phyloP scores from a whole-genome alignment of 331 rosid species.

The Dryas integrifolia region DNA sequence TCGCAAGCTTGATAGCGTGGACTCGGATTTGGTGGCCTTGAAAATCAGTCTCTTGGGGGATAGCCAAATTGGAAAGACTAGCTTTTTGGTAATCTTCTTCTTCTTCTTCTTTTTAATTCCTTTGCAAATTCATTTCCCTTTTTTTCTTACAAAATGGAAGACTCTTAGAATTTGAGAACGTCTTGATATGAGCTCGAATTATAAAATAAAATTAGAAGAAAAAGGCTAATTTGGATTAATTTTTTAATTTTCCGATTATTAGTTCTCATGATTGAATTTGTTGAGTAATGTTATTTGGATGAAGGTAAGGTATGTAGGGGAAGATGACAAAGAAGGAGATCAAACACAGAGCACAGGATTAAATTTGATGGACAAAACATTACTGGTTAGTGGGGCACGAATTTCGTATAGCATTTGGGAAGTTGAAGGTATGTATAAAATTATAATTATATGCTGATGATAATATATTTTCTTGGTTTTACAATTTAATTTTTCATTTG shows the following conservation, averaged over 20 bases:
- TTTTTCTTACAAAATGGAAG: too few species aligned
- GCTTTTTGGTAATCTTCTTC: slow-evolving; percentile 56
- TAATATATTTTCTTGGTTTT: background rate
- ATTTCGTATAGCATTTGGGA: slow-evolving; percentile 88
- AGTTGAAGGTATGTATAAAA: slow-evolving; percentile 62
- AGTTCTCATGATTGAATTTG: background rate
- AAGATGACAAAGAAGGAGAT: slow-evolving; percentile 33
- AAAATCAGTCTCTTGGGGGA: slow-evolving; percentile 90
- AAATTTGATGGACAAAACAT: slow-evolving; percentile 64
- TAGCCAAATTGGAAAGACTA: slow-evolving; percentile 78
- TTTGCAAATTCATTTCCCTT: too few species aligned
- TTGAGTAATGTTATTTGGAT: slow-evolving; percentile 12
- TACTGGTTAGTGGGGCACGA: slow-evolving; percentile 69
- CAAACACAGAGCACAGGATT: slow-evolving; percentile 40
- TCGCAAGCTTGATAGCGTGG: slow-evolving; percentile 29
- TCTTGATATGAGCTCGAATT: too few species aligned
- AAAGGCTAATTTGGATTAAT: too few species aligned
- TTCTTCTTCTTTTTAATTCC: background rate
- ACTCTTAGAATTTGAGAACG: too few species aligned
- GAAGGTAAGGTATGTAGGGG: slow-evolving; percentile 77
- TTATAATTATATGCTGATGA: background rate
- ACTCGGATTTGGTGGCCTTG: slow-evolving; percentile 72
- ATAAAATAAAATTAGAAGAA: too few species aligned
- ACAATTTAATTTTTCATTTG: background rate
- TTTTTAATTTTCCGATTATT: background rate